phyloP scores from a whole-genome alignment of 2,329 filamentous ascomycete species.

The Calonectria multiphialidica region DNA sequence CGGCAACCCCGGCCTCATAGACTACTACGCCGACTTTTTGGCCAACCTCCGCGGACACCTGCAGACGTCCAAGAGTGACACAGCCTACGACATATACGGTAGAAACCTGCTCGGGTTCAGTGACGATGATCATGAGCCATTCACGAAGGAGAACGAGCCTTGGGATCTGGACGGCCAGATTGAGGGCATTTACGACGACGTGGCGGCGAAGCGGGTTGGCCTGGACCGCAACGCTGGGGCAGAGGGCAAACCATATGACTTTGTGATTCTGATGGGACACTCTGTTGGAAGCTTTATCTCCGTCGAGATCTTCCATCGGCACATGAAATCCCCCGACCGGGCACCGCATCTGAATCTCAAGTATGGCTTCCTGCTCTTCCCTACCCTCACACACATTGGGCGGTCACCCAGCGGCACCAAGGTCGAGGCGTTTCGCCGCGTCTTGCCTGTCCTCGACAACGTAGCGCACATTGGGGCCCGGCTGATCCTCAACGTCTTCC shows the following conservation, averaged over 20 bases:
- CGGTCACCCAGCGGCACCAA: conserved; percentile 70
- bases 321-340: conserved; percentile 53
- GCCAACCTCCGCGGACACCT: conserved; percentile 67
- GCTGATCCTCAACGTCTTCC: conserved; percentile 56
- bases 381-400: conserved; percentile 80
- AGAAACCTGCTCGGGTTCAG: conserved; percentile 70
- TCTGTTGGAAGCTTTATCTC: conserved; percentile 80
- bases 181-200: conserved; percentile 53
- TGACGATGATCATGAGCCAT: conserved; percentile 64
- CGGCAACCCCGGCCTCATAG: conserved; percentile 82
- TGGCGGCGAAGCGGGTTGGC: conserved; percentile 48
- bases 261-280: conserved; percentile 78
- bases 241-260: conserved; percentile 57
- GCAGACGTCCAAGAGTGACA: conserved; percentile 52
- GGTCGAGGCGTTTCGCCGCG: conserved; percentile 50
- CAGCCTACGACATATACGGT: conserved; percentile 67
- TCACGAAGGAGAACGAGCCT: conserved; percentile 56
- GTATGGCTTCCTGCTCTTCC: conserved; percentile 76
- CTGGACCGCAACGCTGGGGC: conserved; percentile 43
- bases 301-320: conserved; percentile 74
- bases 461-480: conserved; percentile 56
- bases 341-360: conserved; percentile 56
- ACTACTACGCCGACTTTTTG: conserved; percentile 79
- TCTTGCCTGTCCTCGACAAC: conserved; percentile 55
- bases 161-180: conserved; percentile 68